Evolutionary conservation across 345 rosid genomes (phyloP).

Genomic region (Euphorbia lathyris): DNA sequence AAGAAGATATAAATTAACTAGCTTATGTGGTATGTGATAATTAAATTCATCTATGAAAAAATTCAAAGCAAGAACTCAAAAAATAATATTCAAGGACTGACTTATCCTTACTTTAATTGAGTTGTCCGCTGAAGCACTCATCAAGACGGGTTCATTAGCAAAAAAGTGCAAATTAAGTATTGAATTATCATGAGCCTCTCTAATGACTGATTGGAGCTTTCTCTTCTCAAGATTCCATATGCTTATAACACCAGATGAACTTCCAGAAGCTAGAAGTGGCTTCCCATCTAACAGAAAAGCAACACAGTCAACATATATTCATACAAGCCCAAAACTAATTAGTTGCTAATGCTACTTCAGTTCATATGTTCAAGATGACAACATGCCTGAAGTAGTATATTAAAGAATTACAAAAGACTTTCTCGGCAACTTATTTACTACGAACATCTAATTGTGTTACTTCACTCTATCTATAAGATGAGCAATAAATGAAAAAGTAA

Average conservation of each 20-base stretch:
- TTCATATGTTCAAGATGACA: background rate
- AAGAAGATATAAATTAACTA: background rate
- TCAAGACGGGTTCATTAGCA: constrained; percentile 92
- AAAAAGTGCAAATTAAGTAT: constrained; percentile 76
- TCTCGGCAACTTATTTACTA: background rate
- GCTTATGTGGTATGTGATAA: background rate
- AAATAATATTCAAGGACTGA: background rate
- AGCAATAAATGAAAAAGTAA: background rate
- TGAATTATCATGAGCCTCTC: constrained; percentile 92
- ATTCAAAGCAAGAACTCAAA: background rate
- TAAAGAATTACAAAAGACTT: background rate
- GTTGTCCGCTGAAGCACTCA: constrained; percentile 95
- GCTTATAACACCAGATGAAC: constrained; percentile 93
- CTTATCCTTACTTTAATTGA: constrained; percentile 67
- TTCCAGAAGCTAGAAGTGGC: constrained; percentile 93
- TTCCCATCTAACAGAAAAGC: constrained; percentile 60
- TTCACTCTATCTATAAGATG: background rate
- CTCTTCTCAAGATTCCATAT: constrained; percentile 95
- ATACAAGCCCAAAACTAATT: background rate
- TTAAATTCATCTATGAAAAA: background rate
- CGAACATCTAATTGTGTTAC: background rate
- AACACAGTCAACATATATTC: constrained; percentile 12
- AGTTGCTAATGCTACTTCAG: background rate
- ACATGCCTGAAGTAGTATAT: background rate
- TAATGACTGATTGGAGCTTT: constrained; percentile 80